These are phyloP conservation scores for Phoenix roebelenii DNA, from an alignment of 176 grass and related monocot species.

Conservation along the genomic window DNA sequence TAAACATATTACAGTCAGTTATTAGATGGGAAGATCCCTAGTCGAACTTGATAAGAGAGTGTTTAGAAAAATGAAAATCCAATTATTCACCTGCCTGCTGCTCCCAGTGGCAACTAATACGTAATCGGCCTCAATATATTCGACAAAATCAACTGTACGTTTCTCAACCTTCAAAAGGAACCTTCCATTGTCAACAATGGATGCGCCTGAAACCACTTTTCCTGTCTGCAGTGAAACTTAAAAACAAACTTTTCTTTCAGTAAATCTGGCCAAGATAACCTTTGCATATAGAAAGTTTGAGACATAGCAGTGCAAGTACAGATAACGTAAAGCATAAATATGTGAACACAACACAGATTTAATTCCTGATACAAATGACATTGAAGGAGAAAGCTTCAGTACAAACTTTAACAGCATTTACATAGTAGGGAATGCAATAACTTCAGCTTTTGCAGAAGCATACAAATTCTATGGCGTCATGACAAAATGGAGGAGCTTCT, in stretches of 20 bases:
- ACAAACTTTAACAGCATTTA: too few relatives aligned
- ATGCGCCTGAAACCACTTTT: conserved; percentile 55
- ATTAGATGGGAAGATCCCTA: not conserved
- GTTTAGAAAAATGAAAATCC: not conserved
- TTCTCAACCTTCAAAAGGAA: conserved; percentile 76
- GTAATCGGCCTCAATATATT: conserved; percentile 48
- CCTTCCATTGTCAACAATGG: conserved; percentile 31
- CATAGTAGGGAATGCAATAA: too few relatives aligned
- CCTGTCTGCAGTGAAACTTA: conserved; percentile 81
- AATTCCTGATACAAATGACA: too few relatives aligned
- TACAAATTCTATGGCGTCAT: too few relatives aligned
- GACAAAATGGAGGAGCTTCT: too few relatives aligned
- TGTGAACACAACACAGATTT: too few relatives aligned
- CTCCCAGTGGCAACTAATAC: conserved; percentile 71
- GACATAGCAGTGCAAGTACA: too few relatives aligned
- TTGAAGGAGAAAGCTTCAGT: too few relatives aligned
- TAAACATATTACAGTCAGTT: conserved; percentile 11
- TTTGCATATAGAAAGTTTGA: too few relatives aligned
- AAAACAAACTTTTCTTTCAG: conserved; percentile 35
- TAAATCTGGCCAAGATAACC: not conserved
- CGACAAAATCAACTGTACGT: conserved; percentile 62
- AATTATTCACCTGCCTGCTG: conserved; percentile 45
- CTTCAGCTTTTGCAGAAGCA: too few relatives aligned
- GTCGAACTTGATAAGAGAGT: conserved; percentile 2
- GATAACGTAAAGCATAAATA: too few relatives aligned